phyloP scores from a whole-genome alignment of 2,329 filamentous ascomycete genomes.

The Zymoseptoria tritici region DNA sequence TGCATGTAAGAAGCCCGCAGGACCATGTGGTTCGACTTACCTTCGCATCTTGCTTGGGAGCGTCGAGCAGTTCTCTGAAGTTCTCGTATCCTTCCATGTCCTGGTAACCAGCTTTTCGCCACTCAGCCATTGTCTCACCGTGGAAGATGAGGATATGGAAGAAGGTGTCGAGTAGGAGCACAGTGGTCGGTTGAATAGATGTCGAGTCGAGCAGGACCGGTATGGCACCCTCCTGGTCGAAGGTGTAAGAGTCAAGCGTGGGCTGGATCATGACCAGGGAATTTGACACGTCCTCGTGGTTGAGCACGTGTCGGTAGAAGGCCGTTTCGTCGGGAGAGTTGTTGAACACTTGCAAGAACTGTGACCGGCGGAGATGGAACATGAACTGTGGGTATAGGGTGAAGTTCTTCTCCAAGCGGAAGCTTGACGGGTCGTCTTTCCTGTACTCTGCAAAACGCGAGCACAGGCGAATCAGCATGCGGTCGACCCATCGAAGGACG shows the following conservation, averaged over 20 bases:
- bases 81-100: constrained; percentile 98
- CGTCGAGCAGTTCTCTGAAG: constrained; percentile 77
- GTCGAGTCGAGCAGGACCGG: constrained; percentile 95
- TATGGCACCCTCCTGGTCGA: constrained; percentile 86
- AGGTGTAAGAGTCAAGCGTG: constrained; percentile 92
- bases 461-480: constrained; percentile 95
- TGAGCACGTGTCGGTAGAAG: constrained; percentile 95
- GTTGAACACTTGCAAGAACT: constrained; percentile 98
- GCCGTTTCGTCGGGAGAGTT: constrained; percentile 98
- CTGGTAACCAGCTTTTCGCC: constrained; percentile 96
- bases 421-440: constrained; percentile 95
- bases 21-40: constrained; percentile 46
- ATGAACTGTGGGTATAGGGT: constrained; percentile 98
- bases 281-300: constrained; percentile 95
- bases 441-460: constrained; percentile 95
- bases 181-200: constrained; percentile 89
- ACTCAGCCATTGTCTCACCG: constrained; percentile 94
- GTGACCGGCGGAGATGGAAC: constrained; percentile 95
- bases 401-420: constrained; percentile 97
- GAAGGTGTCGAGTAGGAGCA: constrained; percentile 93
- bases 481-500: constrained; percentile 93
- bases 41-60: constrained; percentile 93
- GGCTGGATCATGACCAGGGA: constrained; percentile 98
- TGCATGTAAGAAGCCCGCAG: neutral
- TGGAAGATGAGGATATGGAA: constrained; percentile 99